phyloP scores from a whole-genome alignment of 2,329 filamentous ascomycete species.

The Diatrype stigma region DNA sequence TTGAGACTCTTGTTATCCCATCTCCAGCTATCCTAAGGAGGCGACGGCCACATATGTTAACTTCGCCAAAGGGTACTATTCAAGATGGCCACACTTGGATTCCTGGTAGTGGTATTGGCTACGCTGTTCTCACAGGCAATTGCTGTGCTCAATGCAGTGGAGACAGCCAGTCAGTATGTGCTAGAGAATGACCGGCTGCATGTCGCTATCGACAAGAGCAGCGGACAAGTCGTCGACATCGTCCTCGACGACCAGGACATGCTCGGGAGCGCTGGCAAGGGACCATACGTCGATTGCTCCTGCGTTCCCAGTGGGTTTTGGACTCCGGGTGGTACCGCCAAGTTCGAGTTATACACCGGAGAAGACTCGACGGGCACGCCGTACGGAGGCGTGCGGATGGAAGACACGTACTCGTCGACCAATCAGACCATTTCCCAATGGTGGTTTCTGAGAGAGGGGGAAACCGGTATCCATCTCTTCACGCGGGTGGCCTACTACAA shows the following conservation, averaged over 20 bases:
- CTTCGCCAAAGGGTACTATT: background rate
- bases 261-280: slow-evolving; percentile 43
- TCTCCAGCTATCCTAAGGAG: background rate
- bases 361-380: slow-evolving; percentile 43
- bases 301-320: slow-evolving; percentile 54
- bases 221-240: slow-evolving; percentile 30
- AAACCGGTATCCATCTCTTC: slow-evolving; percentile 60
- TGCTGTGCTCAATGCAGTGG: background rate
- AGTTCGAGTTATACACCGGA: slow-evolving; percentile 46
- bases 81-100: background rate
- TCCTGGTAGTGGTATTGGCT: background rate
- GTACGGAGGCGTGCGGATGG: slow-evolving; percentile 57
- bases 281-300: slow-evolving; percentile 60
- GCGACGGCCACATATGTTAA: background rate
- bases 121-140: background rate
- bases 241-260: slow-evolving; percentile 41
- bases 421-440: slow-evolving; percentile 59
- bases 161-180: background rate
- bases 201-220: slow-evolving; percentile 32
- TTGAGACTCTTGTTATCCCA: background rate
- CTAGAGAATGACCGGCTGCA: background rate
- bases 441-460: slow-evolving; percentile 59
- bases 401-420: slow-evolving; percentile 52
- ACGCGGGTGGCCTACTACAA: slow-evolving; percentile 56
- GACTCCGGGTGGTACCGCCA: slow-evolving; percentile 49